phyloP scores from a whole-genome alignment of 176 grass and related monocot species.

The Panicum miliaceum region DNA sequence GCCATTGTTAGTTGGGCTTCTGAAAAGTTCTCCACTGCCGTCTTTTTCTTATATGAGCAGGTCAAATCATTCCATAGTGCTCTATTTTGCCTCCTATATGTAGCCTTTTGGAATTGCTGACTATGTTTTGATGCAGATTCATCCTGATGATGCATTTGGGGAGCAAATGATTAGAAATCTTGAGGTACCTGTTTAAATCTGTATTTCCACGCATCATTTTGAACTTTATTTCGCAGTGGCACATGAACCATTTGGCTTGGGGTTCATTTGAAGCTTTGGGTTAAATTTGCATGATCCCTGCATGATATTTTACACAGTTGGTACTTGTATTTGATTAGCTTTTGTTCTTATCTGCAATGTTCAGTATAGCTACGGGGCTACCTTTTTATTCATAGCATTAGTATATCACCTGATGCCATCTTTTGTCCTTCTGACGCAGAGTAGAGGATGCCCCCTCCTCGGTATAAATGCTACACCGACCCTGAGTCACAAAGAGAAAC shows the following conservation, averaged over 20 bases:
- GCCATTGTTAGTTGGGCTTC: conserved; percentile 87
- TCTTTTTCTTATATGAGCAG: conserved; percentile 98
- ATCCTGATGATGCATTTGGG: conserved; percentile 98
- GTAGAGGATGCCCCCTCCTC: conserved; percentile 91
- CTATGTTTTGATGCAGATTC: conserved; percentile 67
- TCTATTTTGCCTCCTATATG: conserved; percentile 29
- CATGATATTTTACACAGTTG: not conserved
- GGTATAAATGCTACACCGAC: conserved; percentile 93
- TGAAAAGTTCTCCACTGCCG: conserved; percentile 71
- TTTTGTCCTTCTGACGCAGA: conserved; percentile 57
- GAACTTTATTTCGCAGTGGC: conserved; percentile 4
- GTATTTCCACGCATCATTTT: conserved; percentile 19
- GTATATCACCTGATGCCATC: not conserved
- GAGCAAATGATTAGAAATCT: conserved; percentile 99
- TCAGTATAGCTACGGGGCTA: not conserved
- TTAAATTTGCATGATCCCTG: conserved; percentile 11
- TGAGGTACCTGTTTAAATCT: conserved; percentile 56
- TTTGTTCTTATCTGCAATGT: conserved; percentile 19
- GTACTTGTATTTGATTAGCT: conserved; percentile 18
- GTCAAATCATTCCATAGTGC: conserved; percentile 45
- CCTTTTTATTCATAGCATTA: not conserved
- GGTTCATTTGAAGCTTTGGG: not conserved
- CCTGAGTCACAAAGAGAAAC: conserved; percentile 77
- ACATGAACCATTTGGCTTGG: conserved; percentile 29
- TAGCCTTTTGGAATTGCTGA: conserved; percentile 26